These are phyloP conservation scores for Thielaviopsis cerberus DNA, from an alignment of 2,329 filamentous ascomycete species.

Conservation along the genomic window DNA sequence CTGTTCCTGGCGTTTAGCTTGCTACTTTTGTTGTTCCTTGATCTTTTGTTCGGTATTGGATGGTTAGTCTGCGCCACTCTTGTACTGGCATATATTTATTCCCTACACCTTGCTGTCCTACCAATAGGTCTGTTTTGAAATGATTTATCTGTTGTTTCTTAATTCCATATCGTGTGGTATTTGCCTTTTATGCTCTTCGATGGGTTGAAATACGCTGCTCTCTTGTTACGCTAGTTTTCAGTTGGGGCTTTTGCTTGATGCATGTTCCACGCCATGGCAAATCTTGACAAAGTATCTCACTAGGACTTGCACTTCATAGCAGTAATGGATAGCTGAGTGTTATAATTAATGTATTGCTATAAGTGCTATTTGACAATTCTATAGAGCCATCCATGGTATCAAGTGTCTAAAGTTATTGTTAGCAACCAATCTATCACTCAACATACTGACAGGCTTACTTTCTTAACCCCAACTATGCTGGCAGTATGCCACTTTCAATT, in stretches of 20 bases:
- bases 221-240: too few species aligned
- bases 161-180: neutral
- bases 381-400: too few species aligned
- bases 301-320: too few species aligned
- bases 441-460: neutral
- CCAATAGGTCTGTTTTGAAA: too few species aligned
- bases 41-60: neutral
- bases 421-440: neutral
- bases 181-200: neutral
- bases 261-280: neutral
- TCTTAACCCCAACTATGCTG: constrained; percentile 2
- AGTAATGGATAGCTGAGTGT: too few species aligned
- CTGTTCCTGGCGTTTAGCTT: neutral
- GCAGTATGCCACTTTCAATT: constrained; percentile 27
- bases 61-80: neutral
- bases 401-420: neutral
- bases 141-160: neutral
- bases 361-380: too few species aligned
- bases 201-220: neutral
- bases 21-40: neutral
- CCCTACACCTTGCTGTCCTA: neutral
- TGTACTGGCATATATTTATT: neutral
- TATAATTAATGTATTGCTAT: neutral
- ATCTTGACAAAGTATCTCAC: too few species aligned
- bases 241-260: neutral